Conservation (phyloP, 306 rosid genomes). For the Sindora glabra region DNA sequence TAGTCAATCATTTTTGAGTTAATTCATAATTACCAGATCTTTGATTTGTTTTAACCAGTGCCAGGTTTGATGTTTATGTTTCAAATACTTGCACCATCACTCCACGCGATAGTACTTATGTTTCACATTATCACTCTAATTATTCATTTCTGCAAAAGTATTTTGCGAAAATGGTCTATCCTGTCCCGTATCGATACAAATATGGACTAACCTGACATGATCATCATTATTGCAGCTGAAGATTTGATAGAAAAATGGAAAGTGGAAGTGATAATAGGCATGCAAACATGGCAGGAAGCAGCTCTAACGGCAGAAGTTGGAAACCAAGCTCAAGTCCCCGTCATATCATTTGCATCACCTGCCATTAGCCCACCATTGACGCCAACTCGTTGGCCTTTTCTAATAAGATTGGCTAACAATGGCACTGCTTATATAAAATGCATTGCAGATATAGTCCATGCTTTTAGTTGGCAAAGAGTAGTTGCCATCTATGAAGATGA, state of each 20-base stretch:
- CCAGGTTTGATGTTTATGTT: too few relatives aligned
- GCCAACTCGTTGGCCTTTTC: constrained; percentile 45
- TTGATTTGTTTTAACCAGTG: too few relatives aligned
- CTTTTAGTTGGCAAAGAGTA: constrained; percentile 25
- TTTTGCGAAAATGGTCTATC: too few relatives aligned
- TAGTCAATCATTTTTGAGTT: too few relatives aligned
- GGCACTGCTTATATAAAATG: constrained; percentile 29
- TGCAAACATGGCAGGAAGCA: constrained; percentile 54
- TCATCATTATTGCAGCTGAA: constrained; percentile 40
- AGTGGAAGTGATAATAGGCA: constrained; percentile 37
- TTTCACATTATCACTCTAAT: too few relatives aligned
- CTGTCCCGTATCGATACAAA: too few relatives aligned
- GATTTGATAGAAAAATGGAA: constrained; percentile 26
- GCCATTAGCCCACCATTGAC: constrained; percentile 16
- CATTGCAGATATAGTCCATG: constrained; percentile 35
- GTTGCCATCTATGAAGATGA: constrained; percentile 43
- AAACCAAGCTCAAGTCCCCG: constrained; percentile 30
- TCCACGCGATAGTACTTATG: too few relatives aligned
- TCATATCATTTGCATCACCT: constrained; percentile 43
- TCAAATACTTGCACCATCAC: too few relatives aligned
- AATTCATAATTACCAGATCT: too few relatives aligned
- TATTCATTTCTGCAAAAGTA: too few relatives aligned
- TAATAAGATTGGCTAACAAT: constrained; percentile 35
- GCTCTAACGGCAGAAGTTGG: constrained; percentile 45
- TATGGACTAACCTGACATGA: too few relatives aligned